Base-by-base conservation (phyloP, 441 rosid species). In the Dalechampia spathulata region DNA sequence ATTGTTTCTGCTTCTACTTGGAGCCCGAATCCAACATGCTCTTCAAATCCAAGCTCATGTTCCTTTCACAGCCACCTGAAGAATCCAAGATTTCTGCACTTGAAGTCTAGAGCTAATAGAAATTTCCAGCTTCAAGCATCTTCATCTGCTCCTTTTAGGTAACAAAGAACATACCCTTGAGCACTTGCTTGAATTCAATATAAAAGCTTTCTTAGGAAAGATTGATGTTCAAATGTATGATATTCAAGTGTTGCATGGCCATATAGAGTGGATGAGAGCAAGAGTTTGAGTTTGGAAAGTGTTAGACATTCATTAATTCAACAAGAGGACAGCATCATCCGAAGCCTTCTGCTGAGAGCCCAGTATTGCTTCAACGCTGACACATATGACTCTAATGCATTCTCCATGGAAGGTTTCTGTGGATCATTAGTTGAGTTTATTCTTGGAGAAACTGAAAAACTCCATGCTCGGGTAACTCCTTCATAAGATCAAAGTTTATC, bases 301-400 rank as follows among this genome's bases (percentile, higher is more conserved):
- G 75, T 88, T 37, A 64, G 96, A 37, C 62, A 55, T 46, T 79
- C 85, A 1, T 75, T 85, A 60, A 77, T 83, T 36, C 66, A 65
- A 30, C 89, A 88, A 66, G 91, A 81, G 71, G 94, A 83, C 58
- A 85, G 91, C 58, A 85, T 88, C 32, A 83, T 81, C 66, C 78
- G 78, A 53, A 69, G 82, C 55, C 74, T 88, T 21, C 63, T 83
- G 37, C 82, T 76, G 68, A 80, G 96, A 69, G 77, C 94, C 56
- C 83, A 83, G 62, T 78, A 81, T 49, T 73, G 78, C 63, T 78
- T 71, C 56, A 85, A 88, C 75, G 81, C 72, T 0, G 87, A 78
- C 63, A 77, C 91, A 8, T 88, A 85, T 66, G 75, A 85, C 52
- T 76, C 80, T 32, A 58, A 70, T 68, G 85, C 82, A 52, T 72